These are phyloP conservation scores for Nemania bipapillata DNA, from an alignment of 2,329 filamentous ascomycete genomes.

Conservation along the genomic window DNA sequence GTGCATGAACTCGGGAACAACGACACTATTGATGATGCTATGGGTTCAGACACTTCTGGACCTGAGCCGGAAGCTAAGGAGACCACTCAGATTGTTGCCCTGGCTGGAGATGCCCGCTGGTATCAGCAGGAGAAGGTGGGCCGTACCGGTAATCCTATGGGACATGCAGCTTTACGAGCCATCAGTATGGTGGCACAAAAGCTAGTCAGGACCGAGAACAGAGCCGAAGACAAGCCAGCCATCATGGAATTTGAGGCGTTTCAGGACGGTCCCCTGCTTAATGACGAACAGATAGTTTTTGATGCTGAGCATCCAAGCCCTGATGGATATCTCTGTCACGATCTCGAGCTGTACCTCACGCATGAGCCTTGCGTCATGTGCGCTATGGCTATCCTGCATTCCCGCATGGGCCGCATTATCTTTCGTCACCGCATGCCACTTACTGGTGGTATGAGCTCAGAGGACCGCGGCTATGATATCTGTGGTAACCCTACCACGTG, in stretches of 20 bases:
- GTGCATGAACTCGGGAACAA: constrained; percentile 17
- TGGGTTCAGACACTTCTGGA: constrained; percentile 28
- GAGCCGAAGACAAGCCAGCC: constrained; percentile 51
- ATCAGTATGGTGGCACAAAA: constrained; percentile 84
- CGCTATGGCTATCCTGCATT: constrained; percentile 95
- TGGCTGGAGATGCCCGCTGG: constrained; percentile 82
- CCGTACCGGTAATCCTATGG: constrained; percentile 76
- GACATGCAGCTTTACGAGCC: constrained; percentile 79
- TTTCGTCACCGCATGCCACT: constrained; percentile 81
- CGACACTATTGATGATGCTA: constrained; percentile 27
- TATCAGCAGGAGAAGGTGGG: constrained; percentile 61
- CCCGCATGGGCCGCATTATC: constrained; percentile 85
- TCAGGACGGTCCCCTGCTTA: constrained; percentile 74
- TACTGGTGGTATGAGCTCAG: constrained; percentile 85
- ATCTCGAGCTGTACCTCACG: constrained; percentile 91
- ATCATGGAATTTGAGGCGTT: constrained; percentile 71
- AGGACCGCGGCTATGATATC: constrained; percentile 67
- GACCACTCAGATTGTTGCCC: constrained; percentile 69
- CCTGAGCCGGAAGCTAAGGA: constrained; percentile 50
- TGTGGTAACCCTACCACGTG: constrained; percentile 46
- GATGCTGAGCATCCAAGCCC: constrained; percentile 71
- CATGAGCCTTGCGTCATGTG: constrained; percentile 98
- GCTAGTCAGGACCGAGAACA: constrained; percentile 66
- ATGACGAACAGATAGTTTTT: constrained; percentile 72
- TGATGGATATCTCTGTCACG: constrained; percentile 92